Percentiles rank a stretch among this genome's conserved stretches.
Evolutionary conservation across 805 yeast species (phyloP).

Genomic region (Lipomyces lipofer): DNA sequence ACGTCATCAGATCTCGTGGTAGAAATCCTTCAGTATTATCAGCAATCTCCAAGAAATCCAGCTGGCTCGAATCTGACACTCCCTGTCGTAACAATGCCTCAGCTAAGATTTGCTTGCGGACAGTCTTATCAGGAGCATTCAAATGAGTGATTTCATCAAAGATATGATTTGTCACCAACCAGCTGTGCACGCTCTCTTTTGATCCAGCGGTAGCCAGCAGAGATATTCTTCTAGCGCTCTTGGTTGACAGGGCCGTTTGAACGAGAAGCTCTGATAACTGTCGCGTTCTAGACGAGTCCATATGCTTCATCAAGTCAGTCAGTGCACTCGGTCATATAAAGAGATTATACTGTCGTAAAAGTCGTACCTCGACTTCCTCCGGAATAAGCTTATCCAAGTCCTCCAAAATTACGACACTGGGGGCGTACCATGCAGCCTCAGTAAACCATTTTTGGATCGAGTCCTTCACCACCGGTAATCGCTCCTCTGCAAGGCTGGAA

Average conservation of each 20-base stretch:
- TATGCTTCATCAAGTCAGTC: conserved; percentile 43
- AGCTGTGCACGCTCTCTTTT: conserved; percentile 62
- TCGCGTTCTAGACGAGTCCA: conserved; percentile 59
- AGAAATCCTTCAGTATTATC: conserved; percentile 84
- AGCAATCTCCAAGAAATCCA: conserved; percentile 54
- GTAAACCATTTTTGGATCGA: conserved; percentile 48
- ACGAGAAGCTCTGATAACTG: conserved; percentile 67
- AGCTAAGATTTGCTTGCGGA: conserved; percentile 52
- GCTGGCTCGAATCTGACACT: not conserved
- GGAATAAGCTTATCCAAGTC: conserved; percentile 73
- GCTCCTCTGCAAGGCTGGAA: conserved; percentile 58
- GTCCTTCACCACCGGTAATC: conserved; percentile 48
- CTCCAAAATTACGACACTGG: conserved; percentile 73
- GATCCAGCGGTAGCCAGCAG: conserved; percentile 64
- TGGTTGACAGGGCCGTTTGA: conserved; percentile 47
- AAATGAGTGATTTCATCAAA: conserved; percentile 63
- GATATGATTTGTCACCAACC: conserved; percentile 66
- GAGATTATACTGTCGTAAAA: not conserved
- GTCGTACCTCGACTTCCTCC: conserved; percentile 49
- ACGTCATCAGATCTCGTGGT: conserved; percentile 73
- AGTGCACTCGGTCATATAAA: not conserved
- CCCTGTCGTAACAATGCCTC: conserved; percentile 38
- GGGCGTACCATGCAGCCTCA: conserved; percentile 72
- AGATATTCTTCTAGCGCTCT: conserved; percentile 48
- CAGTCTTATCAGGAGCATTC: conserved; percentile 66